A percentile compares a stretch with the other conserved stretches of the same genome.
Conservation (phyloP, 2,329 filamentous ascomycete species). For the Pezicula radicicola region DNA sequence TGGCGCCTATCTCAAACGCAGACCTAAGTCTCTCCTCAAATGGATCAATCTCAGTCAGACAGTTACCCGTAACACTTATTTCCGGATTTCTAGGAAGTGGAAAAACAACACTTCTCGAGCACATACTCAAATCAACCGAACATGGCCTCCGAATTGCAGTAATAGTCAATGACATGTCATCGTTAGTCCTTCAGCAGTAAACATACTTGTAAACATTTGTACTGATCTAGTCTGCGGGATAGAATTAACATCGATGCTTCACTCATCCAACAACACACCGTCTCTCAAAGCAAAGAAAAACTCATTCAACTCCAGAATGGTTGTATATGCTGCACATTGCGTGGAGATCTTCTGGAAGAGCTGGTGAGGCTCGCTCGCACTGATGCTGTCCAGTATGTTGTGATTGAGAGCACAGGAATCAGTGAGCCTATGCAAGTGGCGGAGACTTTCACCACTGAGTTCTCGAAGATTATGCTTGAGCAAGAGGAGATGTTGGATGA, state of each 20-base stretch:
- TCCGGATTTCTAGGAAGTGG: slow-evolving; percentile 33
- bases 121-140: slow-evolving; percentile 60
- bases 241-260: slow-evolving; percentile 62
- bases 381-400: slow-evolving; percentile 65
- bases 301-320: slow-evolving; percentile 68
- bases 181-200: slow-evolving; percentile 32
- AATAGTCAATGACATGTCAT: slow-evolving; percentile 71
- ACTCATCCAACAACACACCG: slow-evolving; percentile 53
- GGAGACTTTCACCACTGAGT: slow-evolving; percentile 64
- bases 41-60: background rate
- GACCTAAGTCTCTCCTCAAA: too few species aligned
- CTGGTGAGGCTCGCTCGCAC: slow-evolving; percentile 61
- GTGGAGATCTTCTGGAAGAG: slow-evolving; percentile 68
- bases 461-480: slow-evolving; percentile 22
- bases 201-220: background rate
- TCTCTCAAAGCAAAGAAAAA: slow-evolving; percentile 60
- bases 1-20: too few species aligned
- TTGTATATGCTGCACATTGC: slow-evolving; percentile 74
- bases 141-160: slow-evolving; percentile 69
- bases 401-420: slow-evolving; percentile 70
- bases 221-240: too few species aligned
- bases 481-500: slow-evolving; percentile 2
- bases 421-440: slow-evolving; percentile 73
- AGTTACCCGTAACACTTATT: background rate
- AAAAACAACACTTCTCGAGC: slow-evolving; percentile 68